A percentile compares a stretch with the other conserved stretches of the same genome.
phyloP scores from a whole-genome alignment of 2,329 filamentous ascomycete genomes.

The Talaromyces sp. region DNA sequence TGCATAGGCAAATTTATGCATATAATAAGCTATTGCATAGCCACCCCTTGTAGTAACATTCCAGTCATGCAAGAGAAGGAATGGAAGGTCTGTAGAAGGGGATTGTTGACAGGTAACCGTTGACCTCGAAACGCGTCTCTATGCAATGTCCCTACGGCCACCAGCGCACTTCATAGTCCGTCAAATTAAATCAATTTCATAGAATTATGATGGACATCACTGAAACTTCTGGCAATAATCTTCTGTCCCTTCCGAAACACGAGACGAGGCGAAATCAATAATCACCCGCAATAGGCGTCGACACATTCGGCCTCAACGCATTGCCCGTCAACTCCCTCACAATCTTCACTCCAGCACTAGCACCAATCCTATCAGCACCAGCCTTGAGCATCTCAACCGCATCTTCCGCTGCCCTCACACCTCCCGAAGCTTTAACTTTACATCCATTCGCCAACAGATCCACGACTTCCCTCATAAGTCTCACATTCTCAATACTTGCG shows the following conservation, averaged over 20 bases:
- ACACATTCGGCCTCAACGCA: constrained; percentile 17
- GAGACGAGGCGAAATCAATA: neutral
- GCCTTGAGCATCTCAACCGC: constrained; percentile 56
- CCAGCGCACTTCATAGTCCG: neutral
- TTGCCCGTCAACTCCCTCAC: constrained; percentile 44
- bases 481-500: constrained; percentile 53
- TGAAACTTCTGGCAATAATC: too few relatives aligned
- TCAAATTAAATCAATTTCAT: neutral
- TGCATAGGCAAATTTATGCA: neutral
- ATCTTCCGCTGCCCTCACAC: constrained; percentile 52
- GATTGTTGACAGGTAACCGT: constrained; percentile 7
- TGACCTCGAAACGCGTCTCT: constrained; percentile 8
- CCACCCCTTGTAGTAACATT: neutral
- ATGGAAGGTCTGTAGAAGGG: constrained; percentile 7
- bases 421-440: constrained; percentile 60
- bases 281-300: constrained; percentile 19
- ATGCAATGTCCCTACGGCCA: neutral
- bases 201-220: too few relatives aligned
- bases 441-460: constrained; percentile 44
- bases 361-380: constrained; percentile 57
- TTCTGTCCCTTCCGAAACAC: neutral
- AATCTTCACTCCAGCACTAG: constrained; percentile 57
- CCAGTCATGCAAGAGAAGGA: constrained; percentile 21
- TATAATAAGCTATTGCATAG: neutral
- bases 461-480: constrained; percentile 54